These are phyloP conservation scores for Nitzschia inconspicua DNA, from an alignment of 108 stramenopile species.

Conservation along the genomic window DNA sequence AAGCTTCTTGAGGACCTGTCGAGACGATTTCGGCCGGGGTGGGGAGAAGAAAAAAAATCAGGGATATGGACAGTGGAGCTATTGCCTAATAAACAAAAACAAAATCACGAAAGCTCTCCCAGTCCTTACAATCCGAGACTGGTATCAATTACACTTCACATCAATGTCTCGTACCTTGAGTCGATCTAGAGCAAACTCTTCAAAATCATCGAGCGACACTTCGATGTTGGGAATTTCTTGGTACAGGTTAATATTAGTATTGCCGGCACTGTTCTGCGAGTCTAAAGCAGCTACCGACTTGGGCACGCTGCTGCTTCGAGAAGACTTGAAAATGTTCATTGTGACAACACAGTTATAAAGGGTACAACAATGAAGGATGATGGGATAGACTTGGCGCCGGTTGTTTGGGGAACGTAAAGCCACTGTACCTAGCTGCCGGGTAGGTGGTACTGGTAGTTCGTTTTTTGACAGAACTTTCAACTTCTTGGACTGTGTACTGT, in stretches of 20 bases:
- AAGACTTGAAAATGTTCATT: constrained; percentile 25
- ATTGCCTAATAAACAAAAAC: constrained; percentile 5
- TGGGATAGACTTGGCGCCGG: no score
- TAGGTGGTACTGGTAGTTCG: no score
- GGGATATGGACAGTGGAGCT: no score
- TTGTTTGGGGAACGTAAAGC: no score
- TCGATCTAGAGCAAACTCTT: constrained; percentile 79
- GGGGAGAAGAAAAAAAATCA: background rate
- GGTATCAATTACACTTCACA: no score
- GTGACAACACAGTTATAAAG: background rate
- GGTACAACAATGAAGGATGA: background rate
- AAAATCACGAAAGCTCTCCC: no score
- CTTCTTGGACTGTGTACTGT: no score
- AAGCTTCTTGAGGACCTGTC: constrained; percentile 91
- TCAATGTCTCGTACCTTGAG: no score
- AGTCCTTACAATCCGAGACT: no score
- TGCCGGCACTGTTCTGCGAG: background rate
- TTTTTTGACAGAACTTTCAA: no score
- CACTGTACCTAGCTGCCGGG: no score
- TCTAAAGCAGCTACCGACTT: background rate
- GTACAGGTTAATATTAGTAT: constrained; percentile 34
- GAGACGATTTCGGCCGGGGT: background rate
- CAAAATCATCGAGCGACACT: constrained; percentile 83
- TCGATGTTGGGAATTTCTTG: constrained; percentile 52
- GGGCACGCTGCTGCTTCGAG: background rate